A percentile compares a stretch with the other conserved stretches of the same genome.
These are phyloP conservation scores for Clarireedia homoeocarpa DNA, from an alignment of 2,329 filamentous ascomycete genomes.

Conservation along the genomic window DNA sequence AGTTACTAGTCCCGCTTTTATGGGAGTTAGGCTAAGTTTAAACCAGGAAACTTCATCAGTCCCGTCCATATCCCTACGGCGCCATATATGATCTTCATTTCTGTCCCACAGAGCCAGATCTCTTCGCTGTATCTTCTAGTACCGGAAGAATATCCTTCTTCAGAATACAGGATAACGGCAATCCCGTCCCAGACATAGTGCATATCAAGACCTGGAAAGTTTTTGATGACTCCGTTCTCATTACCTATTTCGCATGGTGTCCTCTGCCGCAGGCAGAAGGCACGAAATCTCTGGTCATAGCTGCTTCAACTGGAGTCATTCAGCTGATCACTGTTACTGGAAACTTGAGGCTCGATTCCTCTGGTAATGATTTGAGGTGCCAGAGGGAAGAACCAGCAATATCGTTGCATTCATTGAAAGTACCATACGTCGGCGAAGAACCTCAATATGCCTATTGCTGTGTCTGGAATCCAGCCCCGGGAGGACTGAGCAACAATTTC, in stretches of 20 bases:
- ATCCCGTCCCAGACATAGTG: slow-evolving; percentile 21
- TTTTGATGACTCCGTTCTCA: slow-evolving; percentile 31
- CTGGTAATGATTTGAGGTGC: neutral
- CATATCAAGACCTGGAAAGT: slow-evolving; percentile 41
- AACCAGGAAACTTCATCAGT: slow-evolving; percentile 48
- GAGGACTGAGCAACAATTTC: neutral
- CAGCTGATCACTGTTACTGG: slow-evolving; percentile 3
- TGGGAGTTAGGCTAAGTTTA: slow-evolving; percentile 10
- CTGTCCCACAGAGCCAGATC: slow-evolving; percentile 45
- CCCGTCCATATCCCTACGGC: slow-evolving; percentile 49
- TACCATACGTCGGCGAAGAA: slow-evolving; percentile 6
- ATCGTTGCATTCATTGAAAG: slow-evolving; percentile 4
- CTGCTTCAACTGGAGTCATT: slow-evolving; percentile 6
- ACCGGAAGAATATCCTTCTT: slow-evolving; percentile 64
- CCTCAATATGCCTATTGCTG: slow-evolving; percentile 10
- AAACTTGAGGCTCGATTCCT: neutral
- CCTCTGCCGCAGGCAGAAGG: neutral
- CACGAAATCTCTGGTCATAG: neutral
- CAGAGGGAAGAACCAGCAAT: slow-evolving; percentile 1
- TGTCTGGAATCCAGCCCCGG: slow-evolving; percentile 1
- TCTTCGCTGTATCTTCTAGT: slow-evolving; percentile 71
- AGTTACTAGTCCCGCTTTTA: neutral
- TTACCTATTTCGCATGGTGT: slow-evolving; percentile 18
- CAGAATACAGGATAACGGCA: slow-evolving; percentile 32
- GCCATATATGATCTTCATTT: slow-evolving; percentile 86